phyloP scores from a whole-genome alignment of 1,284 basidiomycete genomes.

The Ceratobasidium theobromae region DNA sequence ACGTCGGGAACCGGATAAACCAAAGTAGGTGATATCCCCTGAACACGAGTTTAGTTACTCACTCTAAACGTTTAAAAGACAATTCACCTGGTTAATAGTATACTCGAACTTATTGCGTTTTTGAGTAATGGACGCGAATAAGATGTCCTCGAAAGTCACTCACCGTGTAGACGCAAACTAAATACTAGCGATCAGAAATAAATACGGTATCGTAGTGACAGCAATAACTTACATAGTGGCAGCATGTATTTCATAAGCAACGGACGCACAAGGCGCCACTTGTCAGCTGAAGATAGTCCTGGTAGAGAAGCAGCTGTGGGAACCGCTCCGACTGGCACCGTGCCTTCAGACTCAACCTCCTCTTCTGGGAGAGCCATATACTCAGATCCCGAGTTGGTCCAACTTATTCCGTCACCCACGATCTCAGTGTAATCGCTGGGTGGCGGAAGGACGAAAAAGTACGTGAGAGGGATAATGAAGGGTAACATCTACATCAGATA shows the following conservation, averaged over 20 bases:
- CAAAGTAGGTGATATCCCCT: conserved; percentile 89
- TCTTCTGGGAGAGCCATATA: conserved; percentile 47
- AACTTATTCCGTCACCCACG: background rate
- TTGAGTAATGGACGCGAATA: conserved; percentile 26
- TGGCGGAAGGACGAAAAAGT: conserved; percentile 71
- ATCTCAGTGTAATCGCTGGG: conserved; percentile 49
- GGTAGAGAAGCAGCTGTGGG: conserved; percentile 41
- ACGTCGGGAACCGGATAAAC: conserved; percentile 81
- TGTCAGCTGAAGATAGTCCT: conserved; percentile 65
- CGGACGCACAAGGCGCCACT: conserved; percentile 73
- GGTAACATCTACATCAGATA: conserved; percentile 64
- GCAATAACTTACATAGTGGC: conserved; percentile 63
- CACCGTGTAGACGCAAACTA: conserved; percentile 78
- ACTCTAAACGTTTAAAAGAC: background rate
- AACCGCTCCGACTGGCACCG: background rate
- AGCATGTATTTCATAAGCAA: conserved; percentile 77
- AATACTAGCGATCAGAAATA: background rate
- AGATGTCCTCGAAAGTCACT: conserved; percentile 40
- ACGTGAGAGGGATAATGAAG: conserved; percentile 70
- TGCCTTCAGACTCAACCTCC: conserved; percentile 39
- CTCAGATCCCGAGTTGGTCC: conserved; percentile 12
- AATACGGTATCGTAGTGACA: background rate
- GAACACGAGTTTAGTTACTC: conserved; percentile 9
- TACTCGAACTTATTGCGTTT: conserved; percentile 75
- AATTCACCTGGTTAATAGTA: conserved; percentile 80